phyloP scores from a whole-genome alignment of 2,329 filamentous ascomycete genomes.

The Scopulariopsis brevicaulis region DNA sequence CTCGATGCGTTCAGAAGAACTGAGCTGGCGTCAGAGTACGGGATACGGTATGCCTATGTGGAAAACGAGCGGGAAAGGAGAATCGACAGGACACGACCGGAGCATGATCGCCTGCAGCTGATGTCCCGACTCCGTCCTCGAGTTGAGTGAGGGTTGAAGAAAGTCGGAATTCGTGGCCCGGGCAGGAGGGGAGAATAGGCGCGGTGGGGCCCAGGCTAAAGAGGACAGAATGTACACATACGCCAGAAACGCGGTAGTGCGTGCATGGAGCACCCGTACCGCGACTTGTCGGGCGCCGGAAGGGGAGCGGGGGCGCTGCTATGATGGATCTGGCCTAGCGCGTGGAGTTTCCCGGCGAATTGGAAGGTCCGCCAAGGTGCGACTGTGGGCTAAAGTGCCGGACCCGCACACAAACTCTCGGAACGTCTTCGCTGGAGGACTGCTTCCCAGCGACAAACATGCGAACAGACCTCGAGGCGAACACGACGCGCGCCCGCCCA shows the following conservation, averaged over 20 bases:
- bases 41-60: neutral
- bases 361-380: neutral
- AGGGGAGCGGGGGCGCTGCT: neutral
- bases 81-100: no score
- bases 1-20: neutral
- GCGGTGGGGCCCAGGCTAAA: neutral
- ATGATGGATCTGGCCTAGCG: neutral
- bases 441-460: neutral
- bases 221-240: neutral
- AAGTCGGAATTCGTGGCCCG: neutral
- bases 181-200: neutral
- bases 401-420: neutral
- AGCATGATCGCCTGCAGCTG: no score
- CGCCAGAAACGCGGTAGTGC: neutral
- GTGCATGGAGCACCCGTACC: neutral
- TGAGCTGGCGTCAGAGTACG: neutral
- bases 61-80: no score
- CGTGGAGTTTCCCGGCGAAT: neutral
- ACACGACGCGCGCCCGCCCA: no score
- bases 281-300: neutral
- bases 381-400: neutral
- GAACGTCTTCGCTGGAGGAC: no score
- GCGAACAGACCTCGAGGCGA: no score
- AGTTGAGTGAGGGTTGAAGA: no score
- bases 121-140: no score